Base-by-base conservation (phyloP, 2,329 filamentous ascomycete genomes). In the Boeremia exigua region DNA sequence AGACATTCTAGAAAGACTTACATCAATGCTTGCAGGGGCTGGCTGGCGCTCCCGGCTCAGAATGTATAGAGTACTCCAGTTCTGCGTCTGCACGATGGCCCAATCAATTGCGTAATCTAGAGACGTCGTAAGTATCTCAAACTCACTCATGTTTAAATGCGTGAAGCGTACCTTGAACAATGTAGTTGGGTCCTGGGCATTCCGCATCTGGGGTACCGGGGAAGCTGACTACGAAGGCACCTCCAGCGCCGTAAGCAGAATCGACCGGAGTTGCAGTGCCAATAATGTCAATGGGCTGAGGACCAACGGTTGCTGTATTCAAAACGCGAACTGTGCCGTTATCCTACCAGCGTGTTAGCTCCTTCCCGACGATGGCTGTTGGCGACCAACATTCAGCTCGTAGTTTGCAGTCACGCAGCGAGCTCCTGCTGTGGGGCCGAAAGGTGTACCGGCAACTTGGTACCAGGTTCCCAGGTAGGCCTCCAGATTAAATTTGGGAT, bases 391-490 rank as follows among this genome's bases (percentile, higher is more conserved):
- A 29, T 69, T 70, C 17, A 69, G 58, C 7, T 58, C 33, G 51
- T 72, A 72, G 29, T 67, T 54, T 1, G 65, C 68, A 3, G 60
- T 60, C 8, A 69, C 60, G 28, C 69, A 71, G 15, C 66, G 58
- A 6, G 63, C 66, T 27, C 67, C 66, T 4, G 61, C 56, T 1
- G 69, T 70, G 8, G 62, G 65, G 4, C 68, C 64, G 19, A 71
- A 71, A 2, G 68, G 63, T 23, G 66, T 68, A n/a, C 69, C 68
- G 10, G 69, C 69, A 1, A 71, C 68, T 48, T 71, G 69, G 43
- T 70, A 70, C 67, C 68, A 71, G 17, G 61, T 70, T 32, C 69
- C 68, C 0, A 70, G 56, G 34, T 71, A 71, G 23, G 58, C 52
- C 23, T 69, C 44, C 12, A 70, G 63, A 36, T 66, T 56, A 57